These are phyloP conservation scores for Wolfiporia cocos DNA, from an alignment of 1,284 basidiomycete genomes.

Conservation along the genomic window DNA sequence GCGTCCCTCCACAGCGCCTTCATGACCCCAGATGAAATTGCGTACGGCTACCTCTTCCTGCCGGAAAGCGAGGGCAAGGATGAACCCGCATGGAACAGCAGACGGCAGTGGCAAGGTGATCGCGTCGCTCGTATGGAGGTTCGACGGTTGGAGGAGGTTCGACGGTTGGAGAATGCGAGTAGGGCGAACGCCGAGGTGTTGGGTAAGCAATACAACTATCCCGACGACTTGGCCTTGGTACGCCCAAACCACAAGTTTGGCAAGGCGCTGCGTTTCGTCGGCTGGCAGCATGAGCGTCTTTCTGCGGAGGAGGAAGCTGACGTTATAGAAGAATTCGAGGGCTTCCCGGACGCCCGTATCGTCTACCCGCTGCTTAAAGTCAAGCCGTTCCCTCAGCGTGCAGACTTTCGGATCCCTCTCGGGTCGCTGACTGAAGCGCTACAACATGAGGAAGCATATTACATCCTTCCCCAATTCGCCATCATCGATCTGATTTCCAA, in stretches of 20 bases:
- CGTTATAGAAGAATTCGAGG: constrained; percentile 30
- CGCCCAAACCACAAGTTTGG: constrained; percentile 37
- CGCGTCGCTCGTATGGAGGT: constrained; percentile 7
- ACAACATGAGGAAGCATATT: constrained; percentile 21
- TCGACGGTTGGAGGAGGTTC: constrained; percentile 10
- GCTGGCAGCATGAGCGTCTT: constrained; percentile 45
- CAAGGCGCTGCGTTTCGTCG: constrained; percentile 43
- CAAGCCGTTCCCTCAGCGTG: constrained; percentile 40
- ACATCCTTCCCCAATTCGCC: constrained; percentile 38
- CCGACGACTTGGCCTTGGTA: constrained; percentile 45
- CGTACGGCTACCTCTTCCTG: constrained; percentile 60
- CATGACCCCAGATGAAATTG: constrained; percentile 39
- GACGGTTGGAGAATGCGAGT: too few relatives aligned
- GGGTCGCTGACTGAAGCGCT: constrained; percentile 17
- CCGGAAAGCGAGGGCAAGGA: constrained; percentile 28
- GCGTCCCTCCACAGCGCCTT: constrained; percentile 46
- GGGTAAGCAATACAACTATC: constrained; percentile 37
- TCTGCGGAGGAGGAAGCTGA: constrained; percentile 43
- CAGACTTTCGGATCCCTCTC: constrained; percentile 54
- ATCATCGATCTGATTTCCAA: constrained; percentile 44
- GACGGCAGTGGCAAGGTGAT: constrained; percentile 36
- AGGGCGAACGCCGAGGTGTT: constrained; percentile 38
- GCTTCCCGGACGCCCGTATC: constrained; percentile 33
- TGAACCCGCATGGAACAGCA: constrained; percentile 37
- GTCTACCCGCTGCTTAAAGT: constrained; percentile 57